Percentiles rank a stretch among this genome's conserved stretches.
These are phyloP conservation scores for Pseudogymnoascus sp. DNA, from an alignment of 2,329 filamentous ascomycete genomes.

Conservation along the genomic window DNA sequence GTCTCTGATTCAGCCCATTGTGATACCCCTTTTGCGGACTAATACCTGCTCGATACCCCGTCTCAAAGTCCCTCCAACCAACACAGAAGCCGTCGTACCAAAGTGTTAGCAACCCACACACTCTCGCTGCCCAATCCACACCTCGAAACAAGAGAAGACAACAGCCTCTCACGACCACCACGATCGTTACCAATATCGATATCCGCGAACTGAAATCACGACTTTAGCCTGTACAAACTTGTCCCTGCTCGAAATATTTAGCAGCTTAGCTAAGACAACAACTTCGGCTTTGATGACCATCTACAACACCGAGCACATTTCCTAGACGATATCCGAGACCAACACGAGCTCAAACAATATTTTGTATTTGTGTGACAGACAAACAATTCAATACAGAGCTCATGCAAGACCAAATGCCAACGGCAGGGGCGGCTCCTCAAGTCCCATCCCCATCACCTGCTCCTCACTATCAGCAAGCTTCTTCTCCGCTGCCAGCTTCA, in stretches of 20 bases:
- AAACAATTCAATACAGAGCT: neutral
- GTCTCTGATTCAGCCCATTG: neutral
- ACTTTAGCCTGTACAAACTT: neutral
- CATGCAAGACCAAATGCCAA: slow-evolving; percentile 3
- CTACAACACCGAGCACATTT: neutral
- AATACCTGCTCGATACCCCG: neutral
- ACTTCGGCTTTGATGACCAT: neutral
- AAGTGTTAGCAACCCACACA: neutral
- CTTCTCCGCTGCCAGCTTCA: neutral
- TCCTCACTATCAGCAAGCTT: neutral
- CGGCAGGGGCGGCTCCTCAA: neutral
- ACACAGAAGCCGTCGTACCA: neutral
- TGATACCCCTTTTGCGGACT: neutral
- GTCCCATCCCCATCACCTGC: neutral
- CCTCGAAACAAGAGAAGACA: neutral
- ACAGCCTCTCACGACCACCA: neutral
- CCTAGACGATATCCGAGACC: neutral
- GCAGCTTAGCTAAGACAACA: neutral
- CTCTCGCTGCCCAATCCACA: slow-evolving; percentile 5
- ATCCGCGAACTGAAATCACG: neutral
- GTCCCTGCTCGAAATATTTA: neutral
- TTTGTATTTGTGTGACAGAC: neutral
- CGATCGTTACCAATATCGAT: slow-evolving; percentile 3
- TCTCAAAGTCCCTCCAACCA: neutral
- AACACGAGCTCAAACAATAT: neutral